Base-by-base conservation (phyloP, 2,329 filamentous ascomycete species). In the Mycocentrospora acerina region DNA sequence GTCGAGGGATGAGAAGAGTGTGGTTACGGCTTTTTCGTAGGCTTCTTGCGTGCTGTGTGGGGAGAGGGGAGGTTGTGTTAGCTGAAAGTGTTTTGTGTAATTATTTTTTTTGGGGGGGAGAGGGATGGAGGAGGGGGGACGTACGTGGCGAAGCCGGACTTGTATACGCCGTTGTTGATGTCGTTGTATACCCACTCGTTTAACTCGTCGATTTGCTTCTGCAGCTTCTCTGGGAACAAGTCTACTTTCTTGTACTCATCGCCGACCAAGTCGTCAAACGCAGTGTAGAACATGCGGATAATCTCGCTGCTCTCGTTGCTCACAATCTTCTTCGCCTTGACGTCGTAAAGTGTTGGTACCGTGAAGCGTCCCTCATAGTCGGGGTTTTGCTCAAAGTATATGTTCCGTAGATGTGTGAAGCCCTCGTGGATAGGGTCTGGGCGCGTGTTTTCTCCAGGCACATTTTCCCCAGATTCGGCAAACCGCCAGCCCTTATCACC, bases 271-370 rank as follows among this genome's bases (percentile, higher is more conserved):
- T 70, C 60, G 41, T 97, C 83, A 62, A 97, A 97, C 66, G 82
- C 87, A 28, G 77, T 78, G 62, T 87, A 87, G 46, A 96, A 74
- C 87, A 95, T 95, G 62, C 90, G 83, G 65, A 95, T 83, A 64
- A 96, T 95, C 72, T 96, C 90, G 52, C 84, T 83, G 67, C 86
- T 89, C 77, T 95, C 90, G 54, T 96, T 96, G 79, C 79, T 93
- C 46, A 95, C 90, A 59, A 95, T 94, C 24, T 74, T 79, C 57
- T 83, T 78, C 35, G 74, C 71, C 71, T 85, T 82, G 71, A 81
- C 88, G 70, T 95, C 88, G 71, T 86, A 94, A 38, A 96, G 75
- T 3, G 88, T 85, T 0, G 90, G 90, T 12, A 96, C 90, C 0
- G 90, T 95, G 67, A 90, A 95, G 10, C 90, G 80, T 1, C 86